Conservation (phyloP, 495 filamentous ascomycete species). For the Penicillium nucicola region DNA sequence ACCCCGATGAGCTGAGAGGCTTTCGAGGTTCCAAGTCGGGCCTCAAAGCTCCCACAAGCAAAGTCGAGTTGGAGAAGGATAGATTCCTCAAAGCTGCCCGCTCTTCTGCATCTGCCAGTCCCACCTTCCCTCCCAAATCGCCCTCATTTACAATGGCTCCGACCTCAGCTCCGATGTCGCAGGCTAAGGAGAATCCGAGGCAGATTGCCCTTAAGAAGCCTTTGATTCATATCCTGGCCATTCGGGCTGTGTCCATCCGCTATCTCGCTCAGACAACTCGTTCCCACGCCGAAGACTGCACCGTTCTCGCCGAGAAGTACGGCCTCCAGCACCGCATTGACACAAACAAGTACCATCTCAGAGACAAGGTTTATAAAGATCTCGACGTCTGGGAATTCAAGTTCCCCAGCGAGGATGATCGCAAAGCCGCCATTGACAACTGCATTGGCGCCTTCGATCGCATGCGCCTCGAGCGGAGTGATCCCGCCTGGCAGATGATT, state of each 20-base stretch:
- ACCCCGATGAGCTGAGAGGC: conserved; percentile 35
- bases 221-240: conserved; percentile 72
- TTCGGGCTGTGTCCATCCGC: conserved; percentile 55
- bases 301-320: conserved; percentile 51
- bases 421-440: conserved; percentile 76
- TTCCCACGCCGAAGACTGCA: conserved; percentile 54
- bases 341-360: conserved; percentile 62
- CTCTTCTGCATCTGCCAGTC: conserved; percentile 63
- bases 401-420: conserved; percentile 63
- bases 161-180: conserved; percentile 49
- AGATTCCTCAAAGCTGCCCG: conserved; percentile 42
- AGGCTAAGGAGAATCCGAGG: conserved; percentile 51
- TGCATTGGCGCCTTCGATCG: conserved; percentile 81
- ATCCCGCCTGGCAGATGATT: conserved; percentile 77
- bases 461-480: conserved; percentile 65
- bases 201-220: conserved; percentile 51
- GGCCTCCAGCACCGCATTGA: conserved; percentile 58
- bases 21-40: conserved; percentile 19
- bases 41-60: conserved; percentile 29
- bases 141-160: conserved; percentile 37
- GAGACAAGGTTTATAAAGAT: conserved; percentile 73
- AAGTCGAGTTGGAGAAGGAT: conserved; percentile 44
- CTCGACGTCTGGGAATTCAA: conserved; percentile 77
- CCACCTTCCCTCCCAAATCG: conserved; percentile 51
- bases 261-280: conserved; percentile 56